Base-by-base conservation (phyloP, 768 basidiomycete genomes). In the Roridomyces roridus region DNA sequence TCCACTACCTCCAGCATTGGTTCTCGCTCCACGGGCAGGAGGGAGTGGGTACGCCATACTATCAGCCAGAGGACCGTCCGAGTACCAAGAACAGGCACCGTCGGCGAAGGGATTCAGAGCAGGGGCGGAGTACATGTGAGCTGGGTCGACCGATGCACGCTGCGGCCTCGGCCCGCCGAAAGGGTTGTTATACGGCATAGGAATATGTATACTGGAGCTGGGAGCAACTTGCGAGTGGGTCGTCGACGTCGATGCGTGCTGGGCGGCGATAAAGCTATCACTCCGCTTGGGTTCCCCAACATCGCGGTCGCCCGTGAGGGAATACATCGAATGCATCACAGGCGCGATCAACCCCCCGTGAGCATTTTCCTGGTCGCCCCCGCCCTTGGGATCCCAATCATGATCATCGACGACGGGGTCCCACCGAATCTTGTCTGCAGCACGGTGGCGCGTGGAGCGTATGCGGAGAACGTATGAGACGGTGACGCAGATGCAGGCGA, bases 401-500 rank as follows among this genome's bases (percentile, higher is more conserved):
- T 64, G 41, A 62, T 51, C 31, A 63, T 62, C 31, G 61, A 67
- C 63, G 37, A 67, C 60, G 40, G 61, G 61, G 21, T 63, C 63
- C 45, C 60, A 55, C 6, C 51, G 65, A 24, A 72, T 63, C 6
- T 76, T 75, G 20, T 79, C 65, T 51, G 69, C 66, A 4, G 70
- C 67, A 17, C 74, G 65, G 35, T 72, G 71, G 12, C 71, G 73
- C 45, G 70, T 52, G 29, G 29, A 31, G 49, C 77, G 74, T 7
- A 77, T 63, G 37, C 83, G 77, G 53, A 85, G 65, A 57, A 72
- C 74, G 78, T 79, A 84, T 1, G 81, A 78, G 31, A 82, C 63
- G n/a, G 85, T 59, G 35, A 81, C 77, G 15, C 78, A 67, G 31
- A 84, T 39, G 47, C 76, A 73, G 6, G 80, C 79, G 46, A 83